Evolutionary conservation across 179 eudicot species (phyloP).

Genomic region (Beta corolliflora): DNA sequence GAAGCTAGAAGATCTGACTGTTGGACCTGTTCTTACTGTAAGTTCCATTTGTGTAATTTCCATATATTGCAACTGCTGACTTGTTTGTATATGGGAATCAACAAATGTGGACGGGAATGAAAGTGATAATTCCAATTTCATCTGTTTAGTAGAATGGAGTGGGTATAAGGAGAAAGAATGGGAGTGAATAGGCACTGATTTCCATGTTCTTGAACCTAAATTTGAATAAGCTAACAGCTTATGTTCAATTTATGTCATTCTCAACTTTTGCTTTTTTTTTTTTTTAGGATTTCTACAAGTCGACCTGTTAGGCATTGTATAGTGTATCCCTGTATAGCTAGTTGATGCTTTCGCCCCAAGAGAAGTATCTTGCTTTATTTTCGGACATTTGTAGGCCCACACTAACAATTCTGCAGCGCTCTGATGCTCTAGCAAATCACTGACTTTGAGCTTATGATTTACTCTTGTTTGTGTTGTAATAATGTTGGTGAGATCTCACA

Average conservation of each 20-base stretch:
- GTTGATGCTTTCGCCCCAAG: background rate
- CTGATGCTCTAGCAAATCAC: background rate
- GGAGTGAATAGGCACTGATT: background rate
- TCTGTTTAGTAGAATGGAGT: background rate
- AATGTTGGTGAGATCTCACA: constrained; percentile 32
- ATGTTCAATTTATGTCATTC: background rate
- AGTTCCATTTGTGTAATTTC: constrained; percentile 24
- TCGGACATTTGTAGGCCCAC: background rate
- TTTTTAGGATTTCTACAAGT: background rate
- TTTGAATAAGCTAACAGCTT: background rate
- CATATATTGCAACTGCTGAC: background rate
- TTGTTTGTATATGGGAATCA: background rate
- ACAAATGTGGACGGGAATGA: background rate
- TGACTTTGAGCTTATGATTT: background rate
- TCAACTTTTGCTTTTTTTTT: background rate
- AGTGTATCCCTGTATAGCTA: background rate
- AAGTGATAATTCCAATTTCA: background rate
- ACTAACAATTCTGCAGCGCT: background rate
- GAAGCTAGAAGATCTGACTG: constrained; percentile 83
- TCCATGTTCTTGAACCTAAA: background rate
- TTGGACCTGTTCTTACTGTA: constrained; percentile 96
- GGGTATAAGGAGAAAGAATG: background rate
- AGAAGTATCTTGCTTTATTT: background rate
- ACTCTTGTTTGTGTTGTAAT: background rate
- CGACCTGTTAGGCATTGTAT: background rate